Conservation (phyloP, 768 basidiomycete species). For the Lanmaoa pseudosensibilis region DNA sequence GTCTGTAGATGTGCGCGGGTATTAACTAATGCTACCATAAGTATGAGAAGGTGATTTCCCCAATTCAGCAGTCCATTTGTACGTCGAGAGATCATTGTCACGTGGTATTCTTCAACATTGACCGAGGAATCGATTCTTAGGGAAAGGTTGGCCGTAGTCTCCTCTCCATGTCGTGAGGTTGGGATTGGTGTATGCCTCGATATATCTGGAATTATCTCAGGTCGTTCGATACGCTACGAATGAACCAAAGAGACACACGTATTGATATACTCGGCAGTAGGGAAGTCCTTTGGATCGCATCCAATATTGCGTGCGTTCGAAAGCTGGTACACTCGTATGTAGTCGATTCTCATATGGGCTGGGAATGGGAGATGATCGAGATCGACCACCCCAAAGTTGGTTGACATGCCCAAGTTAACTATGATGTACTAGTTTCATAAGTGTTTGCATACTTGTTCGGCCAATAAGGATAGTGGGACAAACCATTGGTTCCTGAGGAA, state of each 20-base stretch:
- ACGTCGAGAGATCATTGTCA: neutral
- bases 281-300: constrained; percentile 65
- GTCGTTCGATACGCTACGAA: neutral
- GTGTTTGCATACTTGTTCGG: neutral
- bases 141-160: constrained; percentile 47
- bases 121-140: constrained; percentile 50
- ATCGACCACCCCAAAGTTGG: constrained; percentile 59
- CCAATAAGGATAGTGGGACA: constrained; percentile 15
- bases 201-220: constrained; percentile 41
- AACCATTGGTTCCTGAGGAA: constrained; percentile 88
- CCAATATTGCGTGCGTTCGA: constrained; percentile 63
- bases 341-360: constrained; percentile 49
- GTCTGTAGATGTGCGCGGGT: neutral
- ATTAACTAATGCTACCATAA: constrained; percentile 1
- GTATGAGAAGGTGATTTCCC: neutral
- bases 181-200: constrained; percentile 70
- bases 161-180: constrained; percentile 43
- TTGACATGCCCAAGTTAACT: constrained; percentile 58
- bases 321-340: constrained; percentile 73
- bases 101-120: constrained; percentile 35
- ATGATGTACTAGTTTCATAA: constrained; percentile 46
- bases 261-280: constrained; percentile 73
- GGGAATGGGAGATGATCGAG: constrained; percentile 53
- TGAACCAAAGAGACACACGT: constrained; percentile 37
- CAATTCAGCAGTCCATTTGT: neutral